Evolutionary conservation across 495 filamentous ascomycete genomes (phyloP).

Genomic region (Talaromyces thailandensis): DNA sequence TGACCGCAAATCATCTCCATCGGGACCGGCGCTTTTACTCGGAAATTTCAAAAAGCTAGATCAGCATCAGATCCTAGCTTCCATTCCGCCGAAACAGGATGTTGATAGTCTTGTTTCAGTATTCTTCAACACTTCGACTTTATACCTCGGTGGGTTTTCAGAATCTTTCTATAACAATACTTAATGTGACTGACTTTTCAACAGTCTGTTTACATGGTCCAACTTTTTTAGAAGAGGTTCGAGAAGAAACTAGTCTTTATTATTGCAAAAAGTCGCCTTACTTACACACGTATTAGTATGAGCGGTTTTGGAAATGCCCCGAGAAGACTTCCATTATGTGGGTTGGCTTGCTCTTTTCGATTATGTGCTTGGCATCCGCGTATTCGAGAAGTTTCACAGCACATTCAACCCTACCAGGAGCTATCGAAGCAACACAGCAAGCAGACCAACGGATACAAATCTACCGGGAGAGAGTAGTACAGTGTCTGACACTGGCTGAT

Average conservation of each 20-base stretch:
- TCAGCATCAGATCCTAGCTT: constrained; percentile 10
- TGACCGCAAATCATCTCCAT: constrained; percentile 12
- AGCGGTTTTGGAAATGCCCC: constrained; percentile 19
- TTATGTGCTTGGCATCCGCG: constrained; percentile 15
- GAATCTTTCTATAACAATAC: background rate
- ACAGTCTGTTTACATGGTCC: constrained; percentile 13
- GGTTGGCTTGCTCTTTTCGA: constrained; percentile 21
- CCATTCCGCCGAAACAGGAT: constrained; percentile 6
- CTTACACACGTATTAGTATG: constrained; percentile 13
- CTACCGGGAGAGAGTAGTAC: constrained; percentile 22
- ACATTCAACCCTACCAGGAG: background rate
- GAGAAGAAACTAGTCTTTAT: background rate
- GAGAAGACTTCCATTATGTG: constrained; percentile 17
- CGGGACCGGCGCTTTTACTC: constrained; percentile 6
- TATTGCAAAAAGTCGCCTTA: background rate
- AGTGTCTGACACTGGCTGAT: constrained; percentile 27
- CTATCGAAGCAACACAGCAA: background rate
- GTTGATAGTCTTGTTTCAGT: constrained; percentile 11
- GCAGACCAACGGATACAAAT: constrained; percentile 4
- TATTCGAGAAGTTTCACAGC: constrained; percentile 8
- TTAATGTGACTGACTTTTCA: background rate
- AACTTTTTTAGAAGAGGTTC: constrained; percentile 12
- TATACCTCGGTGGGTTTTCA: background rate
- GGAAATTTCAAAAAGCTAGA: constrained; percentile 1
- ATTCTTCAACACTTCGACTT: constrained; percentile 7